A percentile compares a stretch with the other conserved stretches of the same genome.
Evolutionary conservation across 2,329 filamentous ascomycete genomes (phyloP).

Genomic region (Paracorniculantispora psalliotae): DNA sequence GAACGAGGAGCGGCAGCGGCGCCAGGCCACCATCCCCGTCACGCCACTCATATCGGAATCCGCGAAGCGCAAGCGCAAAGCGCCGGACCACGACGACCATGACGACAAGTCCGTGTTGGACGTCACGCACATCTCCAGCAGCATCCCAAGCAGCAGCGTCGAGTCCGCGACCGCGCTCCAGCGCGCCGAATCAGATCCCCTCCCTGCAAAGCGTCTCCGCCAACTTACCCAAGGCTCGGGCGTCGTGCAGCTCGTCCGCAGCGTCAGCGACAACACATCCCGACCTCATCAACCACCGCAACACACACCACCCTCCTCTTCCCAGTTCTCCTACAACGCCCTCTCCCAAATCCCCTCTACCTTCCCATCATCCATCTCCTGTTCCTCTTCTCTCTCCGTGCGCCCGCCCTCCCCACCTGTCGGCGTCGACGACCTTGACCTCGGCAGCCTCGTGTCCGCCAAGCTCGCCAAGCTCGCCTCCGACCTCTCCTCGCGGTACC

Average conservation of each 20-base stretch:
- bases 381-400: conserved; percentile 36
- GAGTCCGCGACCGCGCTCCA: conserved; percentile 16
- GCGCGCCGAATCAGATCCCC: conserved; percentile 28
- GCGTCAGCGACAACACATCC: conserved; percentile 25
- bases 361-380: background rate
- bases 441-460: conserved; percentile 50
- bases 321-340: conserved; percentile 14
- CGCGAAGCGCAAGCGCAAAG: conserved; percentile 4
- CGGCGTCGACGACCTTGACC: conserved; percentile 40
- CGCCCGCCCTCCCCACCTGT: conserved; percentile 49
- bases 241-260: conserved; percentile 20
- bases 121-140: conserved; percentile 31
- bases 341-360: conserved; percentile 15
- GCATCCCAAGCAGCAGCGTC: conserved; percentile 19
- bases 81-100: conserved; percentile 1
- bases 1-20: background rate
- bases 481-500: conserved; percentile 48
- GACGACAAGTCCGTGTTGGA: conserved; percentile 20
- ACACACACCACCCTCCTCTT: background rate
- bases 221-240: conserved; percentile 12
- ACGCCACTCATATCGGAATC: background rate
- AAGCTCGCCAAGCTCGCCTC: conserved; percentile 48
- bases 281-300: background rate
- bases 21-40: background rate
- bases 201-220: conserved; percentile 24